A percentile compares a stretch with the other conserved stretches of the same genome.
Conservation (phyloP, 306 rosid species). For the Citrullus mucosospermus region DNA sequence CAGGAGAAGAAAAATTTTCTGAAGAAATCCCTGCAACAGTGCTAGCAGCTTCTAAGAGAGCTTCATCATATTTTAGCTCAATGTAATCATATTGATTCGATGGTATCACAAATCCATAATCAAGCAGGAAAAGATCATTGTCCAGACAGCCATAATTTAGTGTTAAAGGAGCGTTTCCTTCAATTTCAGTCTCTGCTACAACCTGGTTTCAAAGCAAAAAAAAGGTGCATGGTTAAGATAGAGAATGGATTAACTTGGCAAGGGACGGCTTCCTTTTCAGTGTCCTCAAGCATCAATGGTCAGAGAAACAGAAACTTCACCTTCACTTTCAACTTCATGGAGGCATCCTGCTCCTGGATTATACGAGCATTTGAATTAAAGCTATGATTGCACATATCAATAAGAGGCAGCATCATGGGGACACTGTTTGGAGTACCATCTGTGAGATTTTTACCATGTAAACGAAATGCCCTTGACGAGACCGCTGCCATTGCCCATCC, state of each 20-base stretch:
- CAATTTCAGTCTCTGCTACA: constrained; percentile 62
- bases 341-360: constrained; percentile 62
- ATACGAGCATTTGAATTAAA: constrained; percentile 66
- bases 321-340: constrained; percentile 53
- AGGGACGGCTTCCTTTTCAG: neutral
- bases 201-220: constrained; percentile 40
- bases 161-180: constrained; percentile 42
- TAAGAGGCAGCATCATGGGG: constrained; percentile 95
- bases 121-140: constrained; percentile 78
- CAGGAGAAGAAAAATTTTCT: constrained; percentile 61
- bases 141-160: constrained; percentile 69
- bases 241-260: constrained; percentile 8
- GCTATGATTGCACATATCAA: constrained; percentile 98
- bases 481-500: constrained; percentile 99
- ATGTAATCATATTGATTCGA: constrained; percentile 71
- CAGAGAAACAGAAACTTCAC: constrained; percentile 16
- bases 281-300: neutral
- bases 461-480: constrained; percentile 79
- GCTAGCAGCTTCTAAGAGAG: constrained; percentile 88
- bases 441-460: constrained; percentile 45
- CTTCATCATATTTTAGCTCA: constrained; percentile 81
- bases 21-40: constrained; percentile 74
- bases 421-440: constrained; percentile 29
- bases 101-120: constrained; percentile 75
- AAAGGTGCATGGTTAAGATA: neutral